A percentile compares a stretch with the other conserved stretches of the same genome.
Evolutionary conservation across 2,329 filamentous ascomycete species (phyloP).

Genomic region (Lasiodiplodia citricola): DNA sequence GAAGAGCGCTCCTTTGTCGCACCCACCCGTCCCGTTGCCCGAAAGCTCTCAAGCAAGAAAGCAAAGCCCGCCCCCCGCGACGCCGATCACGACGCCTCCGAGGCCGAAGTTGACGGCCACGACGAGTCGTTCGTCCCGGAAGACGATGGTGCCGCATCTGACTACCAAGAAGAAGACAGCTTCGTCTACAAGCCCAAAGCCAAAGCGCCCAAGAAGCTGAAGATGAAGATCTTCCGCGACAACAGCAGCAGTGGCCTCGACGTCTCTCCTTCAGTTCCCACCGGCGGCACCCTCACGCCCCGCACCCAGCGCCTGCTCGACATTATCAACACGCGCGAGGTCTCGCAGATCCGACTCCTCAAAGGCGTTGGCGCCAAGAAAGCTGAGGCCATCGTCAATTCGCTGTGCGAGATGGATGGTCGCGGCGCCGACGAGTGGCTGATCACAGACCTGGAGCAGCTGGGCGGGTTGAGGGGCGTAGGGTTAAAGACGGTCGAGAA

Average conservation of each 20-base stretch:
- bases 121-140: slow-evolving; percentile 36
- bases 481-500: slow-evolving; percentile 57
- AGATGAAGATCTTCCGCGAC: slow-evolving; percentile 44
- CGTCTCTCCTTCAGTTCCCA: neutral
- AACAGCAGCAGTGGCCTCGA: slow-evolving; percentile 28
- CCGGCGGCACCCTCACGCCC: slow-evolving; percentile 42
- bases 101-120: slow-evolving; percentile 35
- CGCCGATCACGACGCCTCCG: slow-evolving; percentile 26
- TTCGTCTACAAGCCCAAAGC: slow-evolving; percentile 46
- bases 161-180: slow-evolving; percentile 43
- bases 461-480: slow-evolving; percentile 56
- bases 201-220: slow-evolving; percentile 37
- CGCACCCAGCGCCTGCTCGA: slow-evolving; percentile 67
- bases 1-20: slow-evolving; percentile 45
- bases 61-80: neutral
- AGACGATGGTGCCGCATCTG: slow-evolving; percentile 39
- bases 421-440: slow-evolving; percentile 32
- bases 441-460: slow-evolving; percentile 47
- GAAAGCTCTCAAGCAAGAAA: slow-evolving; percentile 2
- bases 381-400: slow-evolving; percentile 61
- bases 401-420: slow-evolving; percentile 53
- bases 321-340: slow-evolving; percentile 75
- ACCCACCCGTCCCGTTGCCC: slow-evolving; percentile 25
- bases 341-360: slow-evolving; percentile 67
- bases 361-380: slow-evolving; percentile 76